These are phyloP conservation scores for Pythium aphanidermatum DNA, from an alignment of 352 stramenopile species.

Conservation along the genomic window DNA sequence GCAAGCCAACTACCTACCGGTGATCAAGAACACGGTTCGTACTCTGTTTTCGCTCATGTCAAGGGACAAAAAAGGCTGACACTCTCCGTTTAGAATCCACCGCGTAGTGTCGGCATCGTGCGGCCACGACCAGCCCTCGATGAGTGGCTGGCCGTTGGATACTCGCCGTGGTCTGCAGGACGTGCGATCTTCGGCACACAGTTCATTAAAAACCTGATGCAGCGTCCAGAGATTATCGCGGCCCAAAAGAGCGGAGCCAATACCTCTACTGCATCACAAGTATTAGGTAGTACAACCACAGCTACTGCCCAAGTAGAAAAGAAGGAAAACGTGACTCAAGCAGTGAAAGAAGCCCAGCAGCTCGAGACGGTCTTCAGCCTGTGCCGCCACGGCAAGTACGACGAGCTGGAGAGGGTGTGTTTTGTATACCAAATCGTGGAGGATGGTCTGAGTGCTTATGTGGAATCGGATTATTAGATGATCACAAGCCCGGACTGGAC, in stretches of 20 bases:
- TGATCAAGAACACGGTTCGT: constrained; percentile 65
- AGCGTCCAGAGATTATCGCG: constrained; percentile 41
- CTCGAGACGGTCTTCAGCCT: constrained; percentile 89
- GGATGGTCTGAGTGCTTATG: background rate
- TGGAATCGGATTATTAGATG: constrained; percentile 29
- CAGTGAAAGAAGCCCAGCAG: constrained; percentile 80
- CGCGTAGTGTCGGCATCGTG: constrained; percentile 82
- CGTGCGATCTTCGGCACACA: constrained; percentile 50
- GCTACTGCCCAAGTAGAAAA: constrained; percentile 30
- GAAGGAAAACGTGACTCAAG: constrained; percentile 70
- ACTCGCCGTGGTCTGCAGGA: constrained; percentile 89
- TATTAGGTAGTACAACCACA: background rate
- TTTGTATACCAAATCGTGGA: constrained; percentile 11
- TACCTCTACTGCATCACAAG: background rate
- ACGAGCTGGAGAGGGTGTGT: constrained; percentile 66
- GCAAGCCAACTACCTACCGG: constrained; percentile 70
- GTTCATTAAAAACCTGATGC: constrained; percentile 61
- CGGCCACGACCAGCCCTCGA: constrained; percentile 74
- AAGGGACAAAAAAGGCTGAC: background rate
- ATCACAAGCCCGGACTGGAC: constrained; percentile 89
- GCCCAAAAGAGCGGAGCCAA: constrained; percentile 14
- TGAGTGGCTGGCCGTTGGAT: constrained; percentile 88
- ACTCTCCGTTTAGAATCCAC: constrained; percentile 50
- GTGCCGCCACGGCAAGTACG: constrained; percentile 87
- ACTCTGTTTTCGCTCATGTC: background rate